Evolutionary conservation across 371 early-diverging fungal species (phyloP), one percentile per base, ranked within the genome.

Genomic region (Mucor racemosus): DNA sequence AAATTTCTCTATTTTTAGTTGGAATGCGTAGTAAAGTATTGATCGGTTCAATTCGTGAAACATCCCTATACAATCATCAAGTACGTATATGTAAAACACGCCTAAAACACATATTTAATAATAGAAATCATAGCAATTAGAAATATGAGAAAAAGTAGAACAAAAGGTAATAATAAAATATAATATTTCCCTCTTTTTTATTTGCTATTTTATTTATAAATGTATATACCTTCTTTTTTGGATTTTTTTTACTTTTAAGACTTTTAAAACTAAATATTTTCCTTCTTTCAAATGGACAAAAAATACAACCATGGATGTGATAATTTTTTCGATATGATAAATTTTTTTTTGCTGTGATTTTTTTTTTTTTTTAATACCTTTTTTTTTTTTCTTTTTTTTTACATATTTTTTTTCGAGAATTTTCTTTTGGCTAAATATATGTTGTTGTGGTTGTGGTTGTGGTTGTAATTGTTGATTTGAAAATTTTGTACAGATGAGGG

Each of bases 241-340:
- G 9, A 19, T 48, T 19, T 48, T 15, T 50, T 50, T 17, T n/a
- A 42, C 44, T 44, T 44, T 44, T 17, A 44, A 26, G 10, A 50
- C 50, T 50, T 50, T 21, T 50, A 50, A 50, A 50, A 50, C 50
- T 50, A 50, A 21, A 50, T 50, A 50, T 50, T 50, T 46, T 48
- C 21, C 50, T 38, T 11, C 11, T 50, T 26, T 21, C 21, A 50
- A 50, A 26, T 50, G 50, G 26, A 26, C 50, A 50, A 50, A 50
- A 50, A 50, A 5, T 9, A 50, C 50, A 50, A 21, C 50, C 26
- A 26, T 50, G 48, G 0, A 1, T 48, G n/a, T 48, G 48, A 38
- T 38, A 11, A 38, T 50, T 50, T 50, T 50, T 50, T 21, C 17
- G 44, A 42, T 42, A 15, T 50, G 19, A 26, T 44, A 38, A 38